A percentile compares a stretch with the other conserved stretches of the same genome.
These are phyloP conservation scores for Hemileia vastatrix DNA, from an alignment of 1,284 basidiomycete species.

Conservation along the genomic window DNA sequence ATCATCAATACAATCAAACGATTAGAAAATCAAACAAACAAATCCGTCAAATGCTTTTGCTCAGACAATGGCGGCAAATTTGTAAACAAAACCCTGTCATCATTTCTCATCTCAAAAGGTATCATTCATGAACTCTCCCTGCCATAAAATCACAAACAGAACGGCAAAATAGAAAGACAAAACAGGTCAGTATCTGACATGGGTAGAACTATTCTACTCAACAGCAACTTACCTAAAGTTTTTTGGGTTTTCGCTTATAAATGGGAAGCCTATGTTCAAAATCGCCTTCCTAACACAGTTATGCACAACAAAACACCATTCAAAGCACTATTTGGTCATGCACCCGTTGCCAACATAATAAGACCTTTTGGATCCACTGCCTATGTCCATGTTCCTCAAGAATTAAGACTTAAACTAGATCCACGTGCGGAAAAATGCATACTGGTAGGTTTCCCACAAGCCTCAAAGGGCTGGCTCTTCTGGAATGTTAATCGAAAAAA, in stretches of 20 bases:
- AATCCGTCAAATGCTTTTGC: too few species aligned
- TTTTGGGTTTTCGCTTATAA: neutral
- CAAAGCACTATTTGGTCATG: neutral
- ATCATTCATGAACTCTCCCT: neutral
- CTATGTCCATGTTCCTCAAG: neutral
- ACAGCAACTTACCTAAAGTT: neutral
- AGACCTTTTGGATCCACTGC: neutral
- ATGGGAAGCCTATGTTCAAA: neutral
- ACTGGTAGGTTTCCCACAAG: neutral
- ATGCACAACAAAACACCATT: neutral
- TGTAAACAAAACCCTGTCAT: too few species aligned
- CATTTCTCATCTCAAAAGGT: too few species aligned
- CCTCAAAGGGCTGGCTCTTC: neutral
- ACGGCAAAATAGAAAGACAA: neutral
- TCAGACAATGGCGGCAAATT: too few species aligned
- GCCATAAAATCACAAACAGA: constrained; percentile 1
- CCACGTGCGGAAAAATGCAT: neutral
- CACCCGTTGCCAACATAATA: neutral
- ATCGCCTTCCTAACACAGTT: neutral
- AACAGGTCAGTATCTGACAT: neutral
- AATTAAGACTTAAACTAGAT: neutral
- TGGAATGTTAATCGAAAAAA: too few species aligned
- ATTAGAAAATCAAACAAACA: too few species aligned
- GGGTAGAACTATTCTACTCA: neutral
- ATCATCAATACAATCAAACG: too few species aligned